Conservation (phyloP, 345 rosid genomes). For the Camelina hispida region DNA sequence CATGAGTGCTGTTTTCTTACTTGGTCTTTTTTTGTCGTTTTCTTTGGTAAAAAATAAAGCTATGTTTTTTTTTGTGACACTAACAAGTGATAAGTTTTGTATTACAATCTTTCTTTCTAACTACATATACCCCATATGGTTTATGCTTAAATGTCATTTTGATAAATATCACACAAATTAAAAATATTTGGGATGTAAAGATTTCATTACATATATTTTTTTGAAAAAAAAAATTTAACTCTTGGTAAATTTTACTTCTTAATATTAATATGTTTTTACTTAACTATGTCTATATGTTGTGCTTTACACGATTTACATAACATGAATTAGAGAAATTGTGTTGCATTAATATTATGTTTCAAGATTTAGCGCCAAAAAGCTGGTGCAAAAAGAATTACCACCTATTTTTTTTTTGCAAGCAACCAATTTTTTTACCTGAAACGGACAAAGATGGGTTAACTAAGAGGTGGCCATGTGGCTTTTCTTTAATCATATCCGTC, state of each 20-base stretch:
- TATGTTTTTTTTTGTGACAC: conserved; percentile 1
- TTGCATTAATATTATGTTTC: not conserved
- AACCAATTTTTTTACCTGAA: not conserved
- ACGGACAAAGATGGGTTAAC: conserved; percentile 29
- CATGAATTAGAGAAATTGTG: not conserved
- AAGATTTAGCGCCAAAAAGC: conserved; percentile 1
- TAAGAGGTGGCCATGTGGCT: conserved; percentile 27
- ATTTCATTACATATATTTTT: too few relatives aligned
- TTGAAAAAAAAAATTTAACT: too few relatives aligned
- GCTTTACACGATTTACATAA: not conserved
- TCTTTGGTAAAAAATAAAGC: not conserved
- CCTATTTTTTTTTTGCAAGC: too few relatives aligned
- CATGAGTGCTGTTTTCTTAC: conserved; percentile 28
- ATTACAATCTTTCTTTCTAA: not conserved
- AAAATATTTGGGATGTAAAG: not conserved
- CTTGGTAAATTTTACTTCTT: not conserved
- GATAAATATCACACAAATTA: not conserved
- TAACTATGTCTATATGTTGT: not conserved
- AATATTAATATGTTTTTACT: not conserved
- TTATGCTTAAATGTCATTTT: not conserved
- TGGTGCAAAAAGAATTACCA: not conserved
- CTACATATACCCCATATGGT: not conserved
- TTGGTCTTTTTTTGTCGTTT: conserved; percentile 30
- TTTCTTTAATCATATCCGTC: conserved; percentile 40
- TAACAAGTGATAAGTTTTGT: not conserved